Evolutionary conservation across 768 basidiomycete species (phyloP).

Genomic region (Boletellus ananiceps): DNA sequence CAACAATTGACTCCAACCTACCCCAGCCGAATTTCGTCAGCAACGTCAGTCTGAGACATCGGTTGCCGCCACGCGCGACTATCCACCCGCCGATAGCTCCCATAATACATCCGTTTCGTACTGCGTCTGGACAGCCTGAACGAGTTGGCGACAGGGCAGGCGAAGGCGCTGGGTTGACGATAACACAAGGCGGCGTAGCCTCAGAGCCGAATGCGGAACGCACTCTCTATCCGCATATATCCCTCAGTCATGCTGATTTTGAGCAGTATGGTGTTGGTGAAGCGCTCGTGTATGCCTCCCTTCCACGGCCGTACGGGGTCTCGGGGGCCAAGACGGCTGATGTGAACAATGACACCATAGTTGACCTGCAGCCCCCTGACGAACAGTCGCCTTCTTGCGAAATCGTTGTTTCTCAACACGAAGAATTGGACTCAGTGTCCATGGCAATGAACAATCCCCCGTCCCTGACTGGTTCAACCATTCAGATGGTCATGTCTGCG

Average conservation of each 20-base stretch:
- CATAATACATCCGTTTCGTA: conserved; percentile 30
- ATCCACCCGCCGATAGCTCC: conserved; percentile 18
- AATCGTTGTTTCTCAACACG: conserved; percentile 29
- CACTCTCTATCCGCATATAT: conserved; percentile 16
- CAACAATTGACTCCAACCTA: conserved; percentile 23
- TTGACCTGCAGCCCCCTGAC: background rate
- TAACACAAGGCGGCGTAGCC: background rate
- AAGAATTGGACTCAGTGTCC: conserved; percentile 28
- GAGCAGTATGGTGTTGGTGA: conserved; percentile 61
- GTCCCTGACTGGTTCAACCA: conserved; percentile 36
- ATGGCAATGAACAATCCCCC: conserved; percentile 6
- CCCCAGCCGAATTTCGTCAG: conserved; percentile 17
- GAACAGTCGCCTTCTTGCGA: conserved; percentile 2
- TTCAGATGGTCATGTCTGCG: conserved; percentile 36
- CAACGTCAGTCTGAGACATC: conserved; percentile 33
- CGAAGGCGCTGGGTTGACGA: background rate
- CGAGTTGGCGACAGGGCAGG: background rate
- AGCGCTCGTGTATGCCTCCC: conserved; percentile 48
- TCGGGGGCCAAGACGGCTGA: background rate
- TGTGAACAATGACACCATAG: background rate
- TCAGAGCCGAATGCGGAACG: background rate
- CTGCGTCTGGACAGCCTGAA: background rate
- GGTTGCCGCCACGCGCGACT: conserved; percentile 32
- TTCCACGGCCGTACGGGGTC: background rate
- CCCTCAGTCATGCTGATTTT: conserved; percentile 29